Evolutionary conservation across 1,139 yeast species (phyloP).

Genomic region (Sugiyamaella japonica): DNA sequence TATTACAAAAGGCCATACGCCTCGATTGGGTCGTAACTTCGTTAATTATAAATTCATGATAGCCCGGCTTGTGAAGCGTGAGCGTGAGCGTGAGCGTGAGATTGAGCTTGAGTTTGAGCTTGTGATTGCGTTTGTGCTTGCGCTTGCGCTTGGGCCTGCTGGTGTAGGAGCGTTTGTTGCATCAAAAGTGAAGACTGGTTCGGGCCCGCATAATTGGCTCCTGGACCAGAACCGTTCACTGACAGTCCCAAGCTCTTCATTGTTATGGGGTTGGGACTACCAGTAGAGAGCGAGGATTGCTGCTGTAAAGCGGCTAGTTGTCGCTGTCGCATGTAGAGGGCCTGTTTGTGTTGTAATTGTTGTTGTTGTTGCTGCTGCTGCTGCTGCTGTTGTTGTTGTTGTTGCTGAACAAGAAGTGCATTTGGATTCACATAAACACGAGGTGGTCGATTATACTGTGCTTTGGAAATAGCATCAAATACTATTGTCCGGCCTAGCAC

Average conservation of each 20-base stretch:
- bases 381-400: slow-evolving; percentile 29
- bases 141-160: slow-evolving; percentile 22
- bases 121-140: too few relatives aligned
- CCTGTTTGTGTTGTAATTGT: slow-evolving; percentile 18
- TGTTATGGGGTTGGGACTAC: slow-evolving; percentile 2
- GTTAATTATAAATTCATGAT: slow-evolving; percentile 4
- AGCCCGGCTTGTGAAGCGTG: slow-evolving; percentile 8
- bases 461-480: slow-evolving; percentile 36
- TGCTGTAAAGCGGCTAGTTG: slow-evolving; percentile 34
- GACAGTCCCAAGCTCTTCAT: background rate
- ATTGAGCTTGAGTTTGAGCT: slow-evolving; percentile 19
- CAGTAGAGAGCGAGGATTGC: background rate
- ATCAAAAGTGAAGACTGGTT: slow-evolving; percentile 5
- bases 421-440: slow-evolving; percentile 32
- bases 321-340: slow-evolving; percentile 28
- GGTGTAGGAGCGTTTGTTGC: slow-evolving; percentile 13
- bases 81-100: slow-evolving; percentile 22
- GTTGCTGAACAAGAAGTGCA: slow-evolving; percentile 25
- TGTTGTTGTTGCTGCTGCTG: slow-evolving; percentile 30
- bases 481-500: slow-evolving; percentile 40
- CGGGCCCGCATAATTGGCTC: background rate
- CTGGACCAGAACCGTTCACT: background rate
- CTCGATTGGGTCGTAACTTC: slow-evolving; percentile 13
- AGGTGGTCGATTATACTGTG: slow-evolving; percentile 38
- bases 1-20: too few relatives aligned